phyloP scores from a whole-genome alignment of 208 protist species.

The Leishmania mexicana region DNA sequence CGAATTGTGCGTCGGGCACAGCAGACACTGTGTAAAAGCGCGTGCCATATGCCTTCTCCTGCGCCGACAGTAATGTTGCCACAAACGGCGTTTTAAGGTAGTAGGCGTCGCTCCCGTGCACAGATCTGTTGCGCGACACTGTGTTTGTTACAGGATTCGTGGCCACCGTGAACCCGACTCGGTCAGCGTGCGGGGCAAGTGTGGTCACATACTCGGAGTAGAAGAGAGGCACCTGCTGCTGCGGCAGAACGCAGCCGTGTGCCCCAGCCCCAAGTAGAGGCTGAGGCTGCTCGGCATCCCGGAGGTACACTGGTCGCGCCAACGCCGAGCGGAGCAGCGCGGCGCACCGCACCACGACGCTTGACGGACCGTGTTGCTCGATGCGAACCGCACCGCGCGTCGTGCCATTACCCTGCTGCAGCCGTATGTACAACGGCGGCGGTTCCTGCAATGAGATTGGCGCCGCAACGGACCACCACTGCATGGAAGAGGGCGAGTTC shows the following conservation, averaged over 20 bases:
- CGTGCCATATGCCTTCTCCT: conserved; percentile 15
- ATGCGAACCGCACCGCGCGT: conserved; percentile 17
- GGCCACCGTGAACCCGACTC: conserved; percentile 19
- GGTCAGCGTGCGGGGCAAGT: conserved; percentile 7
- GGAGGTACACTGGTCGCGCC: conserved; percentile 18
- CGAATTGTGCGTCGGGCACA: neutral
- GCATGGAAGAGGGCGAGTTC: neutral
- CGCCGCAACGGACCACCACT: conserved; percentile 21
- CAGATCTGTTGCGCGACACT: neutral
- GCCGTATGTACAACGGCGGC: conserved; percentile 23
- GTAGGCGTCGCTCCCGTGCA: conserved; percentile 15
- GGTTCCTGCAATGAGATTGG: conserved; percentile 21
- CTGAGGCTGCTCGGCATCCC: conserved; percentile 9
- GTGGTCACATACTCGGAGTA: conserved; percentile 29
- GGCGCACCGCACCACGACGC: conserved; percentile 25
- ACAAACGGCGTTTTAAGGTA: conserved; percentile 22
- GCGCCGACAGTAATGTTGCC: conserved; percentile 16
- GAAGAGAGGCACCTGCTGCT: conserved; percentile 29
- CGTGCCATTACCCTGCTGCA: conserved; percentile 12
- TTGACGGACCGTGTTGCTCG: conserved; percentile 15
- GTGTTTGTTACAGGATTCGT: conserved; percentile 5
- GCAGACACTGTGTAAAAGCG: conserved; percentile 26
- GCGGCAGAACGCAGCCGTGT: conserved; percentile 18
- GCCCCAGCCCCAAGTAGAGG: conserved; percentile 19
- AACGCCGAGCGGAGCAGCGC: conserved; percentile 23